These are phyloP conservation scores for Strobilomyces confusus DNA, from an alignment of 768 basidiomycete genomes.

Conservation along the genomic window DNA sequence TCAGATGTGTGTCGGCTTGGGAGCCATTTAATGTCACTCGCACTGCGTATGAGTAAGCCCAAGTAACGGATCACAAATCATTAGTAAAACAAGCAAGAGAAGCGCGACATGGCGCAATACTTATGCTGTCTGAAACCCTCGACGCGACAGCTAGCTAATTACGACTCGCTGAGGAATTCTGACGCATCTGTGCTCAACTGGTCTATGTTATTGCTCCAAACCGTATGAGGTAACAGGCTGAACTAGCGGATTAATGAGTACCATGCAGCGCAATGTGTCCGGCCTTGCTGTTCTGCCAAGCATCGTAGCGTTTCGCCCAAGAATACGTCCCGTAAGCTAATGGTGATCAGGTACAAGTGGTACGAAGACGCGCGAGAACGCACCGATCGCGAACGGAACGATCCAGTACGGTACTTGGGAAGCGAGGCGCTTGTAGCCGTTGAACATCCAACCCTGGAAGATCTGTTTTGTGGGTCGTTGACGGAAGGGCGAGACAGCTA, in stretches of 20 bases:
- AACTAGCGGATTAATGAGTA: slow-evolving; percentile 17
- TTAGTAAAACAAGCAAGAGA: slow-evolving; percentile 5
- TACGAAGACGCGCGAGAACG: slow-evolving; percentile 28
- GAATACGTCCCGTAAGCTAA: slow-evolving; percentile 74
- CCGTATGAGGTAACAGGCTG: slow-evolving; percentile 10
- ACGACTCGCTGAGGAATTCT: not conserved
- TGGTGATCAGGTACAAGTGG: not conserved
- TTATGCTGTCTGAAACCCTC: too few species aligned
- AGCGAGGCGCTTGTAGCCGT: slow-evolving; percentile 76
- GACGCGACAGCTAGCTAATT: not conserved
- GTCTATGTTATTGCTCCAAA: slow-evolving; percentile 17
- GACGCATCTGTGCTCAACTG: not conserved
- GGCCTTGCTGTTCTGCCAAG: slow-evolving; percentile 76
- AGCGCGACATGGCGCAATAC: slow-evolving; percentile 7
- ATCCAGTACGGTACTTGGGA: slow-evolving; percentile 74
- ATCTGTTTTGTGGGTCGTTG: slow-evolving; percentile 69
- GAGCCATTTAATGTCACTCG: not conserved
- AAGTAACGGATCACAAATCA: slow-evolving; percentile 7
- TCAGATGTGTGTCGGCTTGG: too few species aligned
- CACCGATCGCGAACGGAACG: slow-evolving; percentile 74
- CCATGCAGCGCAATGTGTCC: slow-evolving; percentile 57
- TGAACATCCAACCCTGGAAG: slow-evolving; percentile 76
- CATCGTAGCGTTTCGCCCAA: slow-evolving; percentile 71
- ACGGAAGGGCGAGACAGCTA: slow-evolving; percentile 83
- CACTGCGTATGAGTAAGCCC: slow-evolving; percentile 21